Evolutionary conservation across 805 yeast species (phyloP).

Genomic region (Groenewaldozyma salmanticensis): DNA sequence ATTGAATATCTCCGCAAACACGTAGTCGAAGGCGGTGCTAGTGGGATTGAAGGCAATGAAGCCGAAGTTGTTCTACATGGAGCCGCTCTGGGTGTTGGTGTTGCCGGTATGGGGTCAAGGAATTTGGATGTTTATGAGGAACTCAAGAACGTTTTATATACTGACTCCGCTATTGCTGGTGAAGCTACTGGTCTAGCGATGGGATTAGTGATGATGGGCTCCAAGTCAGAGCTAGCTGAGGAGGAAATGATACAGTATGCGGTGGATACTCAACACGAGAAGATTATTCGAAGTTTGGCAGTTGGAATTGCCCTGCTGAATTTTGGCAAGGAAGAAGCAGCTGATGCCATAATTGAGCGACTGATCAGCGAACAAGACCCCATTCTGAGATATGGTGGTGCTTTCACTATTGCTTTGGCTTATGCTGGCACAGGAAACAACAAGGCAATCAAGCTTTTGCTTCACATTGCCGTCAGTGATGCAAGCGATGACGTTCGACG

Average conservation of each 20-base stretch:
- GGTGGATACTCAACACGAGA: conserved; percentile 91
- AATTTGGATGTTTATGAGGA: conserved; percentile 68
- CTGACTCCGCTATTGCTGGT: conserved; percentile 89
- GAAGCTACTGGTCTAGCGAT: conserved; percentile 94
- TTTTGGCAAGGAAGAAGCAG: conserved; percentile 77
- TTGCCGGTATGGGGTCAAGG: conserved; percentile 91
- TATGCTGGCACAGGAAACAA: conserved; percentile 95
- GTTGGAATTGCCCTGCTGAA: conserved; percentile 79
- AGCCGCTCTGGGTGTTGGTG: conserved; percentile 90
- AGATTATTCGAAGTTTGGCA: conserved; percentile 86
- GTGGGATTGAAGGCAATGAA: conserved; percentile 34
- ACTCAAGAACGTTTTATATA: conserved; percentile 69
- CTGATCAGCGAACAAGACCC: conserved; percentile 70
- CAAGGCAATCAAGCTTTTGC: conserved; percentile 70
- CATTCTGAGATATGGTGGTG: conserved; percentile 90
- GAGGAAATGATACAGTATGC: conserved; percentile 86
- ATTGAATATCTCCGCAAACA: conserved; percentile 62
- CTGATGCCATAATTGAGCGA: conserved; percentile 57
- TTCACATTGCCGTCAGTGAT: conserved; percentile 93
- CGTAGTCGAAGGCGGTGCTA: conserved; percentile 37
- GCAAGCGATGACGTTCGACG: conserved; percentile 95
- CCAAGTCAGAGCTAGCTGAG: conserved; percentile 58
- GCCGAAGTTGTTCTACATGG: conserved; percentile 89
- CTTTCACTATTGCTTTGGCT: conserved; percentile 86
- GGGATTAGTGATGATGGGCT: conserved; percentile 94